phyloP scores from a whole-genome alignment of 148 eudicot species.

The Vaccinium corymbosum region DNA sequence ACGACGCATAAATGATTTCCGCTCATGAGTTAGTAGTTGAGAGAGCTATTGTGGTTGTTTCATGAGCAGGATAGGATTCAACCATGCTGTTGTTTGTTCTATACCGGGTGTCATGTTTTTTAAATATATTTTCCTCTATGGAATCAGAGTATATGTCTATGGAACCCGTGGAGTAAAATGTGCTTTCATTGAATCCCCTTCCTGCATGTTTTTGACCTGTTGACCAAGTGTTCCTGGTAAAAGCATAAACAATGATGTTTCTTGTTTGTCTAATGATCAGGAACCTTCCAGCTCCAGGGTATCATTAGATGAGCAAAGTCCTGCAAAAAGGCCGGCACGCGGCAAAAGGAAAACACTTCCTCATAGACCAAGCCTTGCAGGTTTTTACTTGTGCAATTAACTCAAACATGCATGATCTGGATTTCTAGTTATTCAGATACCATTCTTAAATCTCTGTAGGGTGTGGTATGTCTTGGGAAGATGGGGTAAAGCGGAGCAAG shows the following conservation, averaged over 20 bases:
- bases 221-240: background rate
- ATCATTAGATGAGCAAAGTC: conserved; percentile 12
- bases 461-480: conserved; percentile 63
- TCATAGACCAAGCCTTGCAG: conserved; percentile 58
- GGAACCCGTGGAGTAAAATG: background rate
- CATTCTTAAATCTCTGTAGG: conserved; percentile 36
- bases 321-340: background rate
- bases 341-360: conserved; percentile 25
- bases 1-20: background rate
- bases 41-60: background rate
- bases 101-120: background rate
- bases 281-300: conserved; percentile 1
- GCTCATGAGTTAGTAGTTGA: background rate
- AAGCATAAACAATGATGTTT: background rate
- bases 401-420: background rate
- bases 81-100: background rate
- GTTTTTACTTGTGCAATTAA: conserved; percentile 38
- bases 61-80: conserved; percentile 5
- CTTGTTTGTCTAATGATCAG: conserved; percentile 15
- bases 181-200: background rate
- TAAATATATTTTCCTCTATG: background rate
- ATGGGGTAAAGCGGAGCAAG: conserved; percentile 68
- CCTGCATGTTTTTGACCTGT: background rate
- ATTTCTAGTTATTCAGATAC: background rate
- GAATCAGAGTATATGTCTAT: background rate